These are phyloP conservation scores for Cucumis hystrix DNA, from an alignment of 306 rosid species.

Conservation along the genomic window DNA sequence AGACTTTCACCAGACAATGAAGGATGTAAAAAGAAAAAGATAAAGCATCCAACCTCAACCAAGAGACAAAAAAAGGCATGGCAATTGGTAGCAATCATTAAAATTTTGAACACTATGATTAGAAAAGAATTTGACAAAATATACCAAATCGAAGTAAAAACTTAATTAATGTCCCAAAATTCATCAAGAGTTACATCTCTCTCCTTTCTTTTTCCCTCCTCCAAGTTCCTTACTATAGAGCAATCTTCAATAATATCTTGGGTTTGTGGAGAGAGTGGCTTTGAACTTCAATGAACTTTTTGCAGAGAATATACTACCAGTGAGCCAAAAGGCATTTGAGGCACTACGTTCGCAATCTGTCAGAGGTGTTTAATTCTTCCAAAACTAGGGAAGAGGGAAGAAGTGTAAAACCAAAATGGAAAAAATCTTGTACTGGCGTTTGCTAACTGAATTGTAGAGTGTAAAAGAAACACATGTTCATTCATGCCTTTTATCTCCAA, in stretches of 20 bases:
- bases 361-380: no score
- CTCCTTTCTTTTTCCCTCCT: neutral
- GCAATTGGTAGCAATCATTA: neutral
- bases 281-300: no score
- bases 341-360: no score
- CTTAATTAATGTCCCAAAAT: neutral
- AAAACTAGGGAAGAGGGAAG: no score
- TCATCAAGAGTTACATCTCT: neutral
- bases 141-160: neutral
- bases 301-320: no score
- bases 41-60: neutral
- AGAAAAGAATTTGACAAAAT: neutral
- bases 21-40: neutral
- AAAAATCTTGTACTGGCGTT: no score
- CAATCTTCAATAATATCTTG: neutral
- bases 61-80: neutral
- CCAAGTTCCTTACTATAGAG: neutral
- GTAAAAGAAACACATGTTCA: neutral
- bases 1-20: neutral
- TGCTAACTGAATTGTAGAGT: neutral
- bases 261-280: neutral
- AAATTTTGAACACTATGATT: neutral
- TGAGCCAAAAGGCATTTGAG: no score
- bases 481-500: neutral
- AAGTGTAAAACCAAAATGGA: no score